These are phyloP conservation scores for Fraxinus ornus DNA, from an alignment of 305 asterid genomes.

Conservation along the genomic window DNA sequence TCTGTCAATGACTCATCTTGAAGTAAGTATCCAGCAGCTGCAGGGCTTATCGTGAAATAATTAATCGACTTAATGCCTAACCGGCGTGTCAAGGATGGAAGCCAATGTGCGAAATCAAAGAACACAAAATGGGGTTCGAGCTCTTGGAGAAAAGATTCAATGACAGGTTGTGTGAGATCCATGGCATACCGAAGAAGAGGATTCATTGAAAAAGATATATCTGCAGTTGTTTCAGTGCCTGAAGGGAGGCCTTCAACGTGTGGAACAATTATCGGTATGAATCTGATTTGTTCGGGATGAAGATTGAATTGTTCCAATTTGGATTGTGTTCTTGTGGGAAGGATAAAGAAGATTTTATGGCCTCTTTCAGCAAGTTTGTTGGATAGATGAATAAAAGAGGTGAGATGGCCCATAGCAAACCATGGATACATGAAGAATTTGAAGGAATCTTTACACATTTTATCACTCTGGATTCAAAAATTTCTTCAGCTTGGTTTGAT, in stretches of 20 bases:
- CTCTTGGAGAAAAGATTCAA: constrained; percentile 35
- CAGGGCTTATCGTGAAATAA: constrained; percentile 29
- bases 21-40: constrained; percentile 28
- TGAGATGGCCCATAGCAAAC: constrained; percentile 49
- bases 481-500: neutral
- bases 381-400: constrained; percentile 39
- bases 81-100: constrained; percentile 41
- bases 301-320: constrained; percentile 36
- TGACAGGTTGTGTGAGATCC: constrained; percentile 32
- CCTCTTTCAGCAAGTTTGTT: constrained; percentile 58
- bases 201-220: constrained; percentile 21
- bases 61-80: constrained; percentile 30
- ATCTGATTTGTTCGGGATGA: constrained; percentile 33
- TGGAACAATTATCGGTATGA: constrained; percentile 39
- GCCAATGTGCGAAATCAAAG: constrained; percentile 62
- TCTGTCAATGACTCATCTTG: constrained; percentile 9
- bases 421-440: constrained; percentile 48
- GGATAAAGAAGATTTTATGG: constrained; percentile 35
- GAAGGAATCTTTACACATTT: constrained; percentile 14
- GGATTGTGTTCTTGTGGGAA: constrained; percentile 36
- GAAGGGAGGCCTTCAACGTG: constrained; percentile 43
- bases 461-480: neutral
- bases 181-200: constrained; percentile 38
- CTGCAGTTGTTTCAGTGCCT: constrained; percentile 39
- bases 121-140: constrained; percentile 46